Conservation (phyloP, 2,329 filamentous ascomycete genomes). For the Neopestalotiopsis sp. region DNA sequence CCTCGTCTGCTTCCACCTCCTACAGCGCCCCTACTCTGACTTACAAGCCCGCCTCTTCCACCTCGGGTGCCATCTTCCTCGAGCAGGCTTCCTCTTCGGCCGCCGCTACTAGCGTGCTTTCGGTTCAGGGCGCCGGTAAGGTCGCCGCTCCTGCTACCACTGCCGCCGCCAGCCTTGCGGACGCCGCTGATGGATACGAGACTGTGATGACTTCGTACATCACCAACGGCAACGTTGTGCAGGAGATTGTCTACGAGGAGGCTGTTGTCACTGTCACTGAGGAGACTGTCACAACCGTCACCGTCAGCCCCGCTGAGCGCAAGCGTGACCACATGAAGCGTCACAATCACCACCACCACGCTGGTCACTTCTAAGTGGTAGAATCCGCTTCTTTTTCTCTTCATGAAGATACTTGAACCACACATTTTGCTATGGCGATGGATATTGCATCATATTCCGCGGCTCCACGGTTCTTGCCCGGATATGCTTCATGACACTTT, state of each 20-base stretch:
- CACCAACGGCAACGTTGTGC: slow-evolving; percentile 55
- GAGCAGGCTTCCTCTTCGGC: slow-evolving; percentile 24
- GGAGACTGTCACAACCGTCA: slow-evolving; percentile 44
- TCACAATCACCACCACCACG: slow-evolving; percentile 41
- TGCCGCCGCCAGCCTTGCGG: slow-evolving; percentile 36
- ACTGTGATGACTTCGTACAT: slow-evolving; percentile 58
- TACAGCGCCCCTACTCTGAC: slow-evolving; percentile 31
- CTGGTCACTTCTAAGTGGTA: not conserved
- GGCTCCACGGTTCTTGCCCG: not conserved
- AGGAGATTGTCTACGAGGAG: slow-evolving; percentile 63
- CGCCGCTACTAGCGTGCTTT: slow-evolving; percentile 20
- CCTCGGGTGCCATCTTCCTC: slow-evolving; percentile 38
- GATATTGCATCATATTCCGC: slow-evolving; percentile 13
- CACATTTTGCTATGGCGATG: slow-evolving; percentile 9
- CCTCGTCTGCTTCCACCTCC: slow-evolving; percentile 23
- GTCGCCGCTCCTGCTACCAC: slow-evolving; percentile 28
- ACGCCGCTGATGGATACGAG: slow-evolving; percentile 39
- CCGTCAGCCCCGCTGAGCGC: slow-evolving; percentile 38
- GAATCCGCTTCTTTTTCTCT: slow-evolving; percentile 9
- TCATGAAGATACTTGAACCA: slow-evolving; percentile 18
- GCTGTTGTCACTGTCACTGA: slow-evolving; percentile 58
- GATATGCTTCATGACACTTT: slow-evolving; percentile 1
- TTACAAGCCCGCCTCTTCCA: slow-evolving; percentile 29
- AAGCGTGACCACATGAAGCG: slow-evolving; percentile 44
- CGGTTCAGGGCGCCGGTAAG: slow-evolving; percentile 11